Conservation (phyloP, 2,329 filamentous ascomycete species). For the Orbilia ellipsospora region DNA sequence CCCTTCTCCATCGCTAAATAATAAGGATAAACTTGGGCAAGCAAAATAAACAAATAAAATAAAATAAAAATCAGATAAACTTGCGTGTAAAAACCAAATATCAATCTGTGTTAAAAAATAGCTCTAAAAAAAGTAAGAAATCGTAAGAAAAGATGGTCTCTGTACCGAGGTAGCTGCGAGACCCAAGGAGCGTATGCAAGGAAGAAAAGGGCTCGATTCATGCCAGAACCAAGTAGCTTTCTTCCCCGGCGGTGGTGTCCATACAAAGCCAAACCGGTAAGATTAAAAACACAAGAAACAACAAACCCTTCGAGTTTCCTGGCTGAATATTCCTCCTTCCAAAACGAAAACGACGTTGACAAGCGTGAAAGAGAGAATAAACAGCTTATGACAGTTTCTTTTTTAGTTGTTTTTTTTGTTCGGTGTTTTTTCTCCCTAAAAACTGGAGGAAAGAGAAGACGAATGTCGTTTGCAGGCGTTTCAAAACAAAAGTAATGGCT, state of each 20-base stretch:
- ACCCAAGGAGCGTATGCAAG: constrained; percentile 53
- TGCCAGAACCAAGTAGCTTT: constrained; percentile 11
- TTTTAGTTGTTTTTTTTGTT: background rate
- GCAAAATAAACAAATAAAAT: constrained; percentile 53
- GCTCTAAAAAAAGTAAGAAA: constrained; percentile 12
- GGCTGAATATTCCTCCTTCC: constrained; percentile 51
- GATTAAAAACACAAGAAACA: constrained; percentile 23
- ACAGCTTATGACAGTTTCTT: constrained; percentile 3
- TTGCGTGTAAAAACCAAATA: constrained; percentile 13
- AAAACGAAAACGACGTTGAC: constrained; percentile 27
- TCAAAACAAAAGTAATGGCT: constrained; percentile 24
- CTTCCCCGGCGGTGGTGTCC: constrained; percentile 39
- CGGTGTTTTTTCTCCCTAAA: constrained; percentile 1
- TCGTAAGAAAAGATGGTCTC: constrained; percentile 44
- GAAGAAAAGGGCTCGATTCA: constrained; percentile 1
- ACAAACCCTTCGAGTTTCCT: constrained; percentile 44
- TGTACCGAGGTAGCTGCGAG: constrained; percentile 56
- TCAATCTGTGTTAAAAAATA: constrained; percentile 38
- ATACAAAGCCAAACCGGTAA: constrained; percentile 49
- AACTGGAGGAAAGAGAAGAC: constrained; percentile 27
- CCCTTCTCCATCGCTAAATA: constrained; percentile 13
- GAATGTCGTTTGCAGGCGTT: constrained; percentile 18
- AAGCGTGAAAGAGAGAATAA: constrained; percentile 44
- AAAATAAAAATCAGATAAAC: background rate
- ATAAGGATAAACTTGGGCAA: constrained; percentile 56